A percentile compares a stretch with the other conserved stretches of the same genome.
phyloP scores from a whole-genome alignment of 352 stramenopile species.

The Phytophthora agathidicida region DNA sequence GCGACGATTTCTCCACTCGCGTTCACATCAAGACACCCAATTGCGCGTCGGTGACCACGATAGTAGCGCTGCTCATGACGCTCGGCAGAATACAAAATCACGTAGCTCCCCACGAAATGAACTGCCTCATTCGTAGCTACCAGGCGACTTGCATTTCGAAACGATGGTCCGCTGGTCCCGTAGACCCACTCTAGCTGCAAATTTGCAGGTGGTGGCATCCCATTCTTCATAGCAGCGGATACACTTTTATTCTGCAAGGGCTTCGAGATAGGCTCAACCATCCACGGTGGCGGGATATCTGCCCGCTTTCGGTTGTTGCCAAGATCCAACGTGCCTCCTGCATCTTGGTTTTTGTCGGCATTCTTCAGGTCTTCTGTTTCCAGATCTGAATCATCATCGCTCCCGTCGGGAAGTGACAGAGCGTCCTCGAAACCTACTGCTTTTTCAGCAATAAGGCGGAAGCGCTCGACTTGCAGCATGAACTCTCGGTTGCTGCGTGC shows the following conservation, averaged over 20 bases:
- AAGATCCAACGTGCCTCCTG: neutral
- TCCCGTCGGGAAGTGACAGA: conserved; percentile 66
- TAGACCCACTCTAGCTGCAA: conserved; percentile 82
- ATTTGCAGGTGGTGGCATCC: conserved; percentile 63
- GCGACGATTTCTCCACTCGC: conserved; percentile 65
- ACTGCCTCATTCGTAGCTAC: conserved; percentile 63
- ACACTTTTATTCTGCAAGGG: neutral
- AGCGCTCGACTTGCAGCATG: conserved; percentile 86
- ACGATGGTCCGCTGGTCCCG: conserved; percentile 53
- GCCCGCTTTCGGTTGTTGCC: conserved; percentile 6
- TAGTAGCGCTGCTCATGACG: conserved; percentile 79
- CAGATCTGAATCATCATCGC: conserved; percentile 80
- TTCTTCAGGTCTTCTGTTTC: conserved; percentile 44
- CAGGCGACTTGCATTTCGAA: conserved; percentile 57
- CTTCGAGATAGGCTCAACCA: conserved; percentile 44
- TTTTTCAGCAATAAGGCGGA: conserved; percentile 75
- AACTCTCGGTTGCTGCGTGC: conserved; percentile 85
- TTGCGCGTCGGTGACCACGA: conserved; percentile 57
- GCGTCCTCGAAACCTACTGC: conserved; percentile 67
- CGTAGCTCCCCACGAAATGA: conserved; percentile 80
- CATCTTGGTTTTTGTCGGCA: neutral
- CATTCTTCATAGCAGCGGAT: conserved; percentile 9
- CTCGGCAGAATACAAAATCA: conserved; percentile 67
- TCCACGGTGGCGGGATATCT: conserved; percentile 50
- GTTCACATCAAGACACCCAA: conserved; percentile 71